These are phyloP conservation scores for Nakaseomyces delphensis DNA, from an alignment of 1,139 yeast genomes.

Conservation along the genomic window DNA sequence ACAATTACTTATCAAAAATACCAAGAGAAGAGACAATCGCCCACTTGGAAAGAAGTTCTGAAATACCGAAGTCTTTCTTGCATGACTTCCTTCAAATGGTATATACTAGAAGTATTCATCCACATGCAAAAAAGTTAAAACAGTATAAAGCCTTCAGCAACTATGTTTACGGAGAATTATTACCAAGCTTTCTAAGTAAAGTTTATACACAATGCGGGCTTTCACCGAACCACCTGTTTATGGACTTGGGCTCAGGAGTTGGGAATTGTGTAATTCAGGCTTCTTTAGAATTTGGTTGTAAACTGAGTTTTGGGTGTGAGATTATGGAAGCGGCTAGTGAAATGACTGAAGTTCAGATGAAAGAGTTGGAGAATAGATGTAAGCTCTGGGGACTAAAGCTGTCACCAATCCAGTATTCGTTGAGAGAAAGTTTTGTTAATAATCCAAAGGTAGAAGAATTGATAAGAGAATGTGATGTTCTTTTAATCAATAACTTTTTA, in stretches of 20 bases:
- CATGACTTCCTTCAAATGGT: constrained; percentile 66
- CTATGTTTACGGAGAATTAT: constrained; percentile 82
- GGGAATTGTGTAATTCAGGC: constrained; percentile 90
- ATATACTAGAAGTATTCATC: constrained; percentile 72
- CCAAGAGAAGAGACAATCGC: constrained; percentile 31
- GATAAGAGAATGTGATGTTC: constrained; percentile 57
- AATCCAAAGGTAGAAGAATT: constrained; percentile 47
- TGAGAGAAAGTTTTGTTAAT: constrained; percentile 63
- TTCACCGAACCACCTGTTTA: constrained; percentile 47
- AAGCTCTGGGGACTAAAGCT: constrained; percentile 53
- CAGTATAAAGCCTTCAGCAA: constrained; percentile 81
- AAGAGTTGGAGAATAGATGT: constrained; percentile 51
- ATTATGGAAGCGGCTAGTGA: constrained; percentile 75
- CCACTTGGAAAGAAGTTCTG: constrained; percentile 34
- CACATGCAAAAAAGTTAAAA: constrained; percentile 55
- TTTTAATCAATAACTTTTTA: constrained; percentile 73
- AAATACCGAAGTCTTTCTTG: constrained; percentile 48
- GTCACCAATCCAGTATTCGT: constrained; percentile 49
- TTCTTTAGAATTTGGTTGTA: constrained; percentile 75
- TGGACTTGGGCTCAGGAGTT: constrained; percentile 89
- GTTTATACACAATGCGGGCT: constrained; percentile 59
- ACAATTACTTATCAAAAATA: constrained; percentile 32
- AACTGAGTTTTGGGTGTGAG: constrained; percentile 76
- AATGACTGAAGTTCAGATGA: constrained; percentile 52
- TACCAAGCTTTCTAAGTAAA: constrained; percentile 67